phyloP scores from a whole-genome alignment of 129 eudicot species.

The Flaveria linearis region DNA sequence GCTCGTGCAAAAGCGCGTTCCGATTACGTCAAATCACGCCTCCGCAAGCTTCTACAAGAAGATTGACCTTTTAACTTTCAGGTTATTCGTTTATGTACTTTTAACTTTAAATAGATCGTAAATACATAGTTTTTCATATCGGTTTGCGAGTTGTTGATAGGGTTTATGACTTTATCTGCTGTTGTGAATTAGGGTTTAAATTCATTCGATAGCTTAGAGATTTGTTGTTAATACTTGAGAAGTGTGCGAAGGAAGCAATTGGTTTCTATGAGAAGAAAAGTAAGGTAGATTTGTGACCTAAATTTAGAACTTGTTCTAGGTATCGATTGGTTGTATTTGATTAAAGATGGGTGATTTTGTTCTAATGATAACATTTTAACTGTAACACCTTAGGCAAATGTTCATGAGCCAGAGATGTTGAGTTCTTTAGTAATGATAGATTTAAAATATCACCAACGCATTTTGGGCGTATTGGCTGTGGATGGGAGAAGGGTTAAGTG shows the following conservation, averaged over 20 bases:
- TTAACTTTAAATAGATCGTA: background rate
- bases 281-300: background rate
- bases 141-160: background rate
- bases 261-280: background rate
- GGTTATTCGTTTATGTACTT: conserved; percentile 22
- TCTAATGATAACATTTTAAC: background rate
- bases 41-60: conserved; percentile 60
- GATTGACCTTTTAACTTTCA: conserved; percentile 21
- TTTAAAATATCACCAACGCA: too few species aligned
- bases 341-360: background rate
- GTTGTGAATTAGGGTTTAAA: conserved; percentile 10
- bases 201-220: background rate
- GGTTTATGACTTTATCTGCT: background rate
- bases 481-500: too few species aligned
- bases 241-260: background rate
- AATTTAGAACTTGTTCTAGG: background rate
- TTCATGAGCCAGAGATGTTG: too few species aligned
- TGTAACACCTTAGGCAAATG: too few species aligned
- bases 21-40: conserved; percentile 69
- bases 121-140: background rate
- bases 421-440: too few species aligned
- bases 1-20: conserved; percentile 74
- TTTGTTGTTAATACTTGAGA: conserved; percentile 19
- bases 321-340: background rate
- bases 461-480: too few species aligned